Conservation (phyloP, 345 rosid genomes). For the Brassica nigra region DNA sequence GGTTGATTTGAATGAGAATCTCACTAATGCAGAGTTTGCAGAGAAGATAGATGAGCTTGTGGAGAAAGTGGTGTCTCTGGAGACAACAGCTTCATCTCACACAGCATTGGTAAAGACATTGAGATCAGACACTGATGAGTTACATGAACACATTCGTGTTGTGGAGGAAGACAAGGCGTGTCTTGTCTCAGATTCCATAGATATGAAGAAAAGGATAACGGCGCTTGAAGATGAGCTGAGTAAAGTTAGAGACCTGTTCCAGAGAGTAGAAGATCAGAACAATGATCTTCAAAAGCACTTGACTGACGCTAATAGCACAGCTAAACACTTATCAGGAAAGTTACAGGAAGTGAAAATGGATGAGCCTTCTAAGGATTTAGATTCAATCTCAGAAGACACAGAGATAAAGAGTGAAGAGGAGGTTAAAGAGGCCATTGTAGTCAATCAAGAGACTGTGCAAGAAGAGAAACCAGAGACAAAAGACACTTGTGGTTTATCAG, state of each 20-base stretch:
- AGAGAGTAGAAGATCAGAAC: constrained; percentile 50
- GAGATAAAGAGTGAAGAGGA: constrained; percentile 31
- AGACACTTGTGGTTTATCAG: constrained; percentile 35
- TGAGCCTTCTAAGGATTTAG: constrained; percentile 15
- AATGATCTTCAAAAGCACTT: constrained; percentile 49
- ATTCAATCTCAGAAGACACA: constrained; percentile 21
- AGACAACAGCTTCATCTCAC: constrained; percentile 62
- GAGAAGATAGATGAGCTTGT: constrained; percentile 77
- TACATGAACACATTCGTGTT: constrained; percentile 50
- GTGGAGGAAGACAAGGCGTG: constrained; percentile 66
- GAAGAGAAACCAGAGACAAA: constrained; percentile 41
- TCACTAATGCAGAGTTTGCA: constrained; percentile 44
- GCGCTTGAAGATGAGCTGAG: constrained; percentile 62
- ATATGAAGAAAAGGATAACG: constrained; percentile 46
- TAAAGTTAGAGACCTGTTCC: constrained; percentile 54
- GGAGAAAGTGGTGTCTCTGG: constrained; percentile 62
- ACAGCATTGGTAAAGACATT: constrained; percentile 55
- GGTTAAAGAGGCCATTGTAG: constrained; percentile 19
- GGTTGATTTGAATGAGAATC: constrained; percentile 25
- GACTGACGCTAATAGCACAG: constrained; percentile 49
- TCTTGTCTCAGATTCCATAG: constrained; percentile 49
- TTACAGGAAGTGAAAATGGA: constrained; percentile 53
- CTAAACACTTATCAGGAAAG: constrained; percentile 55
- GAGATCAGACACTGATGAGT: constrained; percentile 58
- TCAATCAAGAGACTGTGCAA: not conserved